Conservation (phyloP, 208 protist species). For the Leishmania guyanensis region DNA sequence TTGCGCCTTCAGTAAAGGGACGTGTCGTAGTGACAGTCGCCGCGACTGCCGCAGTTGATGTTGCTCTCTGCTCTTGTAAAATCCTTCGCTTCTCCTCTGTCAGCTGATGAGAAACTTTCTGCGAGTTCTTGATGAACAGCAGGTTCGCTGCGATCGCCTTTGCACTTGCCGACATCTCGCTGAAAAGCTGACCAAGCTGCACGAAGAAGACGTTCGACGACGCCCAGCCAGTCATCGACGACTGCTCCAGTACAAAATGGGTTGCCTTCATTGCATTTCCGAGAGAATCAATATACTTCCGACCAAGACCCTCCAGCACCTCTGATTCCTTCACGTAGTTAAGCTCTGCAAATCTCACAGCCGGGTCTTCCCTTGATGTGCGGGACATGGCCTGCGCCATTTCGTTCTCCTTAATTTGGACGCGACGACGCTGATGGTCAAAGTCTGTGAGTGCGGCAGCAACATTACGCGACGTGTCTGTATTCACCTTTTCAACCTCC, state of each 20-base stretch:
- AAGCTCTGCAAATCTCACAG: constrained; percentile 28
- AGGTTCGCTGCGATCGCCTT: constrained; percentile 31
- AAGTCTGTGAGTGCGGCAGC: constrained; percentile 44
- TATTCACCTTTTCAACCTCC: constrained; percentile 43
- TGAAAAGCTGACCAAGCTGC: constrained; percentile 50
- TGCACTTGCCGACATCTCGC: constrained; percentile 26
- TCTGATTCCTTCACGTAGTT: constrained; percentile 33
- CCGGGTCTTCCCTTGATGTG: constrained; percentile 12
- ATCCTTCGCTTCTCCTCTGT: constrained; percentile 50
- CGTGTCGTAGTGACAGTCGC: background rate
- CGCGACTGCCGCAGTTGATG: background rate
- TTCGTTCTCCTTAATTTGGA: constrained; percentile 45
- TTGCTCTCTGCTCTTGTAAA: constrained; percentile 9
- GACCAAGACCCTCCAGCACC: constrained; percentile 26
- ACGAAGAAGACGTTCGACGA: constrained; percentile 73
- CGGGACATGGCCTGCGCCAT: constrained; percentile 9
- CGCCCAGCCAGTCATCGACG: constrained; percentile 70
- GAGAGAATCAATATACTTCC: constrained; percentile 45
- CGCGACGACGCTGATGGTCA: constrained; percentile 47
- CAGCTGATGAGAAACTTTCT: constrained; percentile 57
- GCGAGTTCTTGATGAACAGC: constrained; percentile 57
- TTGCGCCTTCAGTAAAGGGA: background rate
- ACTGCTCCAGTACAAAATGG: constrained; percentile 66
- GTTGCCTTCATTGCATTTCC: constrained; percentile 44
- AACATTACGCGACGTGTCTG: constrained; percentile 38